phyloP scores from a whole-genome alignment of 208 protist genomes.

The Wallacemonas sp. region DNA sequence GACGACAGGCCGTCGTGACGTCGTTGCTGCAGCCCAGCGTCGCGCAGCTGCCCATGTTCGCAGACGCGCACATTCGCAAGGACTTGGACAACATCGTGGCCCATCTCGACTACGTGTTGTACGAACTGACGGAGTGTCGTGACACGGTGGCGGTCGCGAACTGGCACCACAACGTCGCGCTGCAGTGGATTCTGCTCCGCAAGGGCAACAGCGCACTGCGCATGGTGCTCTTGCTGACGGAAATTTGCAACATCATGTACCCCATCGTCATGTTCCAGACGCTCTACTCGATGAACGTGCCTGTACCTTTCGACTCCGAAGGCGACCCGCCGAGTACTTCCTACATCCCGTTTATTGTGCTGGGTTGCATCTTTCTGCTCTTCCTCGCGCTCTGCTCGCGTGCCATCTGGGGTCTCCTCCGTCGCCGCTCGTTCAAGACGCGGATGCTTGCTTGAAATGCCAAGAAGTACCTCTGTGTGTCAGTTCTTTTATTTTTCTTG shows the following conservation, averaged over 20 bases:
- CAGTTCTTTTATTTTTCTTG: background rate
- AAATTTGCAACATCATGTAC: constrained; percentile 85
- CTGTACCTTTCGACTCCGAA: constrained; percentile 59
- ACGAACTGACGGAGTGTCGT: constrained; percentile 78
- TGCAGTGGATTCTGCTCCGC: constrained; percentile 65
- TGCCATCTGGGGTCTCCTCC: constrained; percentile 38
- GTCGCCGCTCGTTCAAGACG: constrained; percentile 57
- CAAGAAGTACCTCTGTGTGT: too few relatives aligned
- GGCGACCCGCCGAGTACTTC: constrained; percentile 45
- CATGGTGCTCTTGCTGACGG: constrained; percentile 65
- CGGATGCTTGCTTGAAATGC: constrained; percentile 54
- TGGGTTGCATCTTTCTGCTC: constrained; percentile 43
- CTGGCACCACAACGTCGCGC: constrained; percentile 86
- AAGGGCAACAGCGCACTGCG: constrained; percentile 76
- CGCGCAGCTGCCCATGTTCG: constrained; percentile 57
- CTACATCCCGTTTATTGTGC: constrained; percentile 63
- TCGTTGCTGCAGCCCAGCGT: constrained; percentile 65
- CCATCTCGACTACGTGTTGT: constrained; percentile 65
- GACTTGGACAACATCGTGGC: constrained; percentile 62
- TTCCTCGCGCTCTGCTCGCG: constrained; percentile 41
- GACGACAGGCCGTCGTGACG: constrained; percentile 68
- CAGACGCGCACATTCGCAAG: constrained; percentile 43
- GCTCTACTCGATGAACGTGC: constrained; percentile 85
- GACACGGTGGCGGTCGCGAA: constrained; percentile 81
- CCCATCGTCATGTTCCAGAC: constrained; percentile 78